Evolutionary conservation across 1,139 yeast genomes (phyloP).

Genomic region (Candida labiduridarum): DNA sequence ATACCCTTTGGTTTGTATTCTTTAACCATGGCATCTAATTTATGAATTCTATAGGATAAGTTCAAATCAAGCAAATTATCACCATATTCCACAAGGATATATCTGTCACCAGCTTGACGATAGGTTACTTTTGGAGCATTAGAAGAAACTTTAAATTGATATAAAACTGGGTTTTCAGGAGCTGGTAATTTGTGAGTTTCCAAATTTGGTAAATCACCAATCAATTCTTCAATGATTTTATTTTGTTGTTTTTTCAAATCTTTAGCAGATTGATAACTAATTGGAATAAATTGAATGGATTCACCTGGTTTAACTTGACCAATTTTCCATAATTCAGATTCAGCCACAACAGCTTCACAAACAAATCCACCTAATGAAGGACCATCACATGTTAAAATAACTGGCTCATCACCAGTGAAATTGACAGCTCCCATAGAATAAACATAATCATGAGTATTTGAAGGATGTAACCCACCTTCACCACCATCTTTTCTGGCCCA

Average conservation of each 20-base stretch:
- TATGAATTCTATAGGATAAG: constrained; percentile 80
- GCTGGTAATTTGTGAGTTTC: constrained; percentile 31
- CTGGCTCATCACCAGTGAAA: constrained; percentile 98
- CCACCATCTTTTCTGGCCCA: constrained; percentile 99
- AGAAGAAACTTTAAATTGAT: constrained; percentile 46
- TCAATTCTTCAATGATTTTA: constrained; percentile 45
- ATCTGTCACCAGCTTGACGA: constrained; percentile 97
- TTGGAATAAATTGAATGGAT: constrained; percentile 74
- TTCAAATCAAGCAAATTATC: constrained; percentile 84
- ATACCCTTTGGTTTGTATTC: constrained; percentile 72
- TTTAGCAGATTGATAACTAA: constrained; percentile 69
- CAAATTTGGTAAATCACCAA: constrained; percentile 44
- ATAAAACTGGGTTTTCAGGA: constrained; percentile 67
- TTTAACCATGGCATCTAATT: constrained; percentile 72
- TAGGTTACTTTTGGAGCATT: constrained; percentile 74
- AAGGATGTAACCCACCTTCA: constrained; percentile 96
- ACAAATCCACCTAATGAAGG: constrained; percentile 98
- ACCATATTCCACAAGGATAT: constrained; percentile 88
- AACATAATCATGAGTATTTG: constrained; percentile 96
- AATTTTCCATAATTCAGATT: constrained; percentile 97
- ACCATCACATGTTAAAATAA: constrained; percentile 93
- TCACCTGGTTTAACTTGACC: constrained; percentile 98
- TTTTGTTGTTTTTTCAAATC: constrained; percentile 64
- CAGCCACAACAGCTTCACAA: constrained; percentile 93
- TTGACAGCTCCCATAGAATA: constrained; percentile 95